Evolutionary conservation across 805 yeast species (phyloP).

Genomic region (Candida ponderosae): DNA sequence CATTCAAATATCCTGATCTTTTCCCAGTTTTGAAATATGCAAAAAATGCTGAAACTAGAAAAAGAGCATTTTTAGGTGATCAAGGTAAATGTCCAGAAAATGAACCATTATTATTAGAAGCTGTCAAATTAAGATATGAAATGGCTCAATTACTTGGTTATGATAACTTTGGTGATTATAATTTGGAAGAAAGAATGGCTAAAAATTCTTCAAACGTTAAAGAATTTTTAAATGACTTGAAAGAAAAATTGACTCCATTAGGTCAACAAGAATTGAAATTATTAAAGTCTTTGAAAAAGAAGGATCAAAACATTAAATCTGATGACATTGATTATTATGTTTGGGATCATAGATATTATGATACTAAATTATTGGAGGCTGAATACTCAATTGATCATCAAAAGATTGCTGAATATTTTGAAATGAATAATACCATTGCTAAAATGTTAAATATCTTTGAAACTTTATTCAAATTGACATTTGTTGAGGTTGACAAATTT

Average conservation of each 20-base stretch:
- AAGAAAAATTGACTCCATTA: constrained; percentile 46
- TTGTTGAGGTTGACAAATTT: constrained; percentile 39
- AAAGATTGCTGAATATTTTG: constrained; percentile 71
- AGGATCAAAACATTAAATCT: constrained; percentile 37
- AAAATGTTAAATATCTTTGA: constrained; percentile 72
- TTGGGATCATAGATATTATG: constrained; percentile 72
- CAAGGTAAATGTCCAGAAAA: constrained; percentile 63
- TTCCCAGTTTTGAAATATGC: constrained; percentile 76
- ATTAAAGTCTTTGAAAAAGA: constrained; percentile 43
- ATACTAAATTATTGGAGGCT: constrained; percentile 55
- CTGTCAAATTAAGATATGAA: constrained; percentile 54
- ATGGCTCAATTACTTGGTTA: constrained; percentile 62
- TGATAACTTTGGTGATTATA: constrained; percentile 58
- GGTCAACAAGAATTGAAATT: constrained; percentile 46
- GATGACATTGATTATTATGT: constrained; percentile 34
- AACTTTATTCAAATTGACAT: constrained; percentile 58
- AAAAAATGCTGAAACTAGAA: constrained; percentile 53
- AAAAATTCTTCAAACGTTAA: constrained; percentile 54
- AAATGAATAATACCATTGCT: constrained; percentile 55
- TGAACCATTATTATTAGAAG: constrained; percentile 48
- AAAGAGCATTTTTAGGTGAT: constrained; percentile 54
- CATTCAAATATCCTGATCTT: constrained; percentile 76
- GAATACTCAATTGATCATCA: constrained; percentile 67
- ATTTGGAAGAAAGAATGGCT: constrained; percentile 77
- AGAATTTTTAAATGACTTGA: constrained; percentile 55